phyloP scores from a whole-genome alignment of 768 basidiomycete genomes.

The Serendipita sp. region DNA sequence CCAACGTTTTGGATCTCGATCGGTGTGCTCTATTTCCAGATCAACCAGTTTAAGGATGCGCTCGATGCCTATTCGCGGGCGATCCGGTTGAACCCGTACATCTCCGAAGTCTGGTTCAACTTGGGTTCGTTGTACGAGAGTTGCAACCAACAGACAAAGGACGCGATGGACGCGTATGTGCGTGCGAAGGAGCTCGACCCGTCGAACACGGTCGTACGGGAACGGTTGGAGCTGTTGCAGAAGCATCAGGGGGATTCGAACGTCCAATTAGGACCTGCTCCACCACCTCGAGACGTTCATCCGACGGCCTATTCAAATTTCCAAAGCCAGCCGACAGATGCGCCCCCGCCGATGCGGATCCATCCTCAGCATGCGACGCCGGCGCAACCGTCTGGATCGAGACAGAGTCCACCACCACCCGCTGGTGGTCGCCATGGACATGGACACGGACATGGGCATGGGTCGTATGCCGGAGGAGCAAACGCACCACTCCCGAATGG shows the following conservation, averaged over 20 bases:
- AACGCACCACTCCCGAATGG: neutral
- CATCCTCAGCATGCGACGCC: neutral
- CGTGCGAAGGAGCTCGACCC: slow-evolving; percentile 92
- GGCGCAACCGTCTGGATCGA: neutral
- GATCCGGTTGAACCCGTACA: slow-evolving; percentile 97
- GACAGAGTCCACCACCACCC: neutral
- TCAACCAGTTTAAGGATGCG: slow-evolving; percentile 98
- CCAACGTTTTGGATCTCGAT: slow-evolving; percentile 99
- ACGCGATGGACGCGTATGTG: slow-evolving; percentile 96
- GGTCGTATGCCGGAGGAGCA: neutral
- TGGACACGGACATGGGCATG: neutral
- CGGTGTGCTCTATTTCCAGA: slow-evolving; percentile 97
- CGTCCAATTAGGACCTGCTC: slow-evolving; percentile 62
- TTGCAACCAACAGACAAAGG: slow-evolving; percentile 97
- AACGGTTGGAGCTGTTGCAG: slow-evolving; percentile 52
- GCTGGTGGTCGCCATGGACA: neutral
- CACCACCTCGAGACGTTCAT: slow-evolving; percentile 89
- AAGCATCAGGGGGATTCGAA: slow-evolving; percentile 67
- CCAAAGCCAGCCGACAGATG: slow-evolving; percentile 14
- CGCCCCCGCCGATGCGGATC: slow-evolving; percentile 6
- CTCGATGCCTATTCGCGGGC: slow-evolving; percentile 98
- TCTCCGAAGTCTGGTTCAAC: slow-evolving; percentile 91
- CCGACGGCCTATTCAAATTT: slow-evolving; percentile 71
- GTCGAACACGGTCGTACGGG: slow-evolving; percentile 62
- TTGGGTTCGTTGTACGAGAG: slow-evolving; percentile 93